Evolutionary conservation across 257 asterid genomes (phyloP).

Genomic region (Solanum rostratum): DNA sequence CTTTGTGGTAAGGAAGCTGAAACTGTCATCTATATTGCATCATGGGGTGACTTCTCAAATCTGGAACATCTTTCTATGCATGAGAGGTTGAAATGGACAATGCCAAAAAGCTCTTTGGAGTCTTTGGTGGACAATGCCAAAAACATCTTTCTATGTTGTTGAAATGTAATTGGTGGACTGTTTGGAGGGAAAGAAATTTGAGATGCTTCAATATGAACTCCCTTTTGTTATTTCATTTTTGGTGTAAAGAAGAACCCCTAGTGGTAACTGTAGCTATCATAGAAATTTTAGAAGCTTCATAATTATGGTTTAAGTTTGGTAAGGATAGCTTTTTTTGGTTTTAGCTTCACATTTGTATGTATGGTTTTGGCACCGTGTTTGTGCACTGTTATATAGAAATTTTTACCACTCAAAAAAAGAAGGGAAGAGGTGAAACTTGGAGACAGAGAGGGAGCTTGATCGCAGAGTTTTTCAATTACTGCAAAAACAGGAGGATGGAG

Average conservation of each 20-base stretch:
- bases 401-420: not conserved
- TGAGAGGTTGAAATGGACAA: not conserved
- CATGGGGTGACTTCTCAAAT: not conserved
- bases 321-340: not conserved
- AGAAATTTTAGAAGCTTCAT: not conserved
- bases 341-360: not conserved
- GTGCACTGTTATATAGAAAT: not conserved
- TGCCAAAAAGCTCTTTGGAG: not conserved
- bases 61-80: not conserved
- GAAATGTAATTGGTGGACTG: not conserved
- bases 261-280: not conserved
- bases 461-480: not conserved
- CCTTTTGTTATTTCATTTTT: not conserved
- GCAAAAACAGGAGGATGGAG: not conserved
- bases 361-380: not conserved
- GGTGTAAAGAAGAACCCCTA: not conserved
- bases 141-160: not conserved
- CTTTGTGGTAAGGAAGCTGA: not conserved
- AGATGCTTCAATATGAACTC: not conserved
- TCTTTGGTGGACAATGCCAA: not conserved
- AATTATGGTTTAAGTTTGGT: not conserved
- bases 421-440: not conserved
- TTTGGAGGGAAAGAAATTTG: not conserved
- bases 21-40: not conserved
- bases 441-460: not conserved